Evolutionary conservation across 1,284 basidiomycete genomes (phyloP).

Genomic region (Meira nashicola): DNA sequence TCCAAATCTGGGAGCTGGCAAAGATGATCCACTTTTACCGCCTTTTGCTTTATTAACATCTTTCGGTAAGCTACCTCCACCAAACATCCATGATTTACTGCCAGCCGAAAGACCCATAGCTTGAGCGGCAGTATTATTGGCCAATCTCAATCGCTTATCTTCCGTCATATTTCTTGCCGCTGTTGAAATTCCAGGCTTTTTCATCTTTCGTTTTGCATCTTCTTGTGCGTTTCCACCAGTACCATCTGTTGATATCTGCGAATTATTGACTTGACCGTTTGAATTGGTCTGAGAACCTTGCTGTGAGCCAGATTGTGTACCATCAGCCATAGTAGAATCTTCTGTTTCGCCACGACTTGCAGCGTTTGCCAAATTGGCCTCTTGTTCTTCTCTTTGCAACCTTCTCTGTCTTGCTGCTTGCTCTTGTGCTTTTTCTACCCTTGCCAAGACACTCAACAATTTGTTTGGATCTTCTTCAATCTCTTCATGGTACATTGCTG

Average conservation of each 20-base stretch:
- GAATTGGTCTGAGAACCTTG: neutral
- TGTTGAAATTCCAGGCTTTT: conserved; percentile 33
- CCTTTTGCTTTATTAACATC: conserved; percentile 3
- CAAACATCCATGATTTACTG: conserved; percentile 19
- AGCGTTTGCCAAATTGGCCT: conserved; percentile 4
- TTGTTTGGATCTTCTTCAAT: conserved; percentile 37
- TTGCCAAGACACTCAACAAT: conserved; percentile 49
- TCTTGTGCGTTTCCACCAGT: conserved; percentile 25
- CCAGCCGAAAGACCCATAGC: conserved; percentile 22
- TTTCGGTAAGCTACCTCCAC: conserved; percentile 7
- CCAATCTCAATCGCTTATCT: conserved; percentile 45
- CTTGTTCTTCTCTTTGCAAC: conserved; percentile 33
- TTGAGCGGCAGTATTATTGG: conserved; percentile 50
- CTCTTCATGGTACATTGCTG: conserved; percentile 42
- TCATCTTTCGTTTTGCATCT: conserved; percentile 29
- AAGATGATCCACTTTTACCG: neutral
- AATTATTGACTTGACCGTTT: neutral
- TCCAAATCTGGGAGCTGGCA: conserved; percentile 47
- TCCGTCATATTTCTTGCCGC: conserved; percentile 47
- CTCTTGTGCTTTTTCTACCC: conserved; percentile 45
- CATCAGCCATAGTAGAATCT: neutral
- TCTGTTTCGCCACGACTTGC: neutral
- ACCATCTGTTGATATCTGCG: conserved; percentile 10
- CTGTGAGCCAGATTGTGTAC: neutral
- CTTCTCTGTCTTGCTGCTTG: conserved; percentile 34